Conservation (phyloP, 228 moss, liverwort and hornwort species). For the Sphagnum fallax region DNA sequence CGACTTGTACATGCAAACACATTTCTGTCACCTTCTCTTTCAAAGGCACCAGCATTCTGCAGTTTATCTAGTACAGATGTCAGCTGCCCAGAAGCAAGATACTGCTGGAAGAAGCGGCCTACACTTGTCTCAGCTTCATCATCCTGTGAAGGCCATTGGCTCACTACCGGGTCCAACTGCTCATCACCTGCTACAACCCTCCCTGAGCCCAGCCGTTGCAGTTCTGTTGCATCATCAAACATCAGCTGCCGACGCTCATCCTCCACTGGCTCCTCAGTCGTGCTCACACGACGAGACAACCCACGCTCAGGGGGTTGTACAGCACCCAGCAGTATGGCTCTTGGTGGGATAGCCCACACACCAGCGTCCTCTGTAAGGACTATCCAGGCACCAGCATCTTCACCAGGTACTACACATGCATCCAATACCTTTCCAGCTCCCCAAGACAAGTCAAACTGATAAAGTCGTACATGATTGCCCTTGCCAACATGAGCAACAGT, state of each 20-base stretch:
- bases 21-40: conserved; percentile 81
- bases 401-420: conserved; percentile 76
- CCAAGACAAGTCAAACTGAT: conserved; percentile 80
- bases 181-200: conserved; percentile 46
- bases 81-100: conserved; percentile 55
- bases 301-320: conserved; percentile 50
- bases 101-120: conserved; percentile 84
- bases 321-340: conserved; percentile 50
- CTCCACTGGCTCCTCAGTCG: conserved; percentile 32
- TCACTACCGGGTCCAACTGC: conserved; percentile 15
- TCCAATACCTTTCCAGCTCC: conserved; percentile 87
- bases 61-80: conserved; percentile 69
- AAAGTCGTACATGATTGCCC: conserved; percentile 56
- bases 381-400: conserved; percentile 73
- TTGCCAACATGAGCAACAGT: conserved; percentile 62
- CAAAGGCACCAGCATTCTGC: conserved; percentile 80
- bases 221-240: conserved; percentile 31
- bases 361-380: conserved; percentile 92
- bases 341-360: conserved; percentile 88
- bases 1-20: conserved; percentile 80
- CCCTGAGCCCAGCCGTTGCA: conserved; percentile 41
- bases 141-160: conserved; percentile 61
- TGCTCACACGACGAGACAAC: conserved; percentile 42
- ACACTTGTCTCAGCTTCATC: conserved; percentile 91
- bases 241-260: conserved; percentile 39